phyloP scores from a whole-genome alignment of 352 stramenopile species.

The Pythium aquatile region DNA sequence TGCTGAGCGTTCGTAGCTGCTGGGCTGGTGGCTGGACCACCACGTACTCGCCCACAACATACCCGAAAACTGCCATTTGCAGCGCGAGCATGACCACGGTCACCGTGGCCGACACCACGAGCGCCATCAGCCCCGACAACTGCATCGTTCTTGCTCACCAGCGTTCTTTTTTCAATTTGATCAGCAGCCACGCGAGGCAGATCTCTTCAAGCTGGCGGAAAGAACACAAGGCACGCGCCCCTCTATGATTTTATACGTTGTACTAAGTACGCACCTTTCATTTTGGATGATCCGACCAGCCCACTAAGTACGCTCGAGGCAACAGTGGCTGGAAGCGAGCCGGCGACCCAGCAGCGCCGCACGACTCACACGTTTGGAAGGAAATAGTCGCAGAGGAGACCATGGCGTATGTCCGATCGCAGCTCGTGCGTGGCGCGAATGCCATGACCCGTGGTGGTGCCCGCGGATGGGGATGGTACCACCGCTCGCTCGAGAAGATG shows the following conservation, averaged over 20 bases:
- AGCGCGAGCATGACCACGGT: constrained; percentile 46
- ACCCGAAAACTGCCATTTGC: constrained; percentile 49
- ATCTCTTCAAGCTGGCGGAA: constrained; percentile 24
- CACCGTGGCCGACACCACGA: constrained; percentile 35
- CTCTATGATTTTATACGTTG: neutral
- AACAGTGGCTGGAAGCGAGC: constrained; percentile 38
- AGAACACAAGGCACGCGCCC: constrained; percentile 9
- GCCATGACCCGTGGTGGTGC: constrained; percentile 62
- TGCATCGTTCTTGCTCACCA: constrained; percentile 6
- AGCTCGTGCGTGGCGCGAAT: constrained; percentile 54
- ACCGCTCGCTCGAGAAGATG: constrained; percentile 84
- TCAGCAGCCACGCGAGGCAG: constrained; percentile 2
- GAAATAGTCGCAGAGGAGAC: constrained; percentile 31
- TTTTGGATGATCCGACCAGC: constrained; percentile 7
- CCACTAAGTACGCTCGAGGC: constrained; percentile 10
- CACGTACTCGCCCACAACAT: constrained; percentile 20
- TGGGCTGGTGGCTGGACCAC: constrained; percentile 18
- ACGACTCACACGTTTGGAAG: constrained; percentile 12
- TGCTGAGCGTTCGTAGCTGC: neutral
- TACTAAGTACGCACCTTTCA: constrained; percentile 7
- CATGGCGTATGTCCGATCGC: constrained; percentile 58
- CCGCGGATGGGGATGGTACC: constrained; percentile 80
- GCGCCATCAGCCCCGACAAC: constrained; percentile 27
- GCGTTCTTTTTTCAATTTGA: neutral
- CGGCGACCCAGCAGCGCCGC: constrained; percentile 7